phyloP scores from a whole-genome alignment of 2,329 filamentous ascomycete species.

The Boeremia exigua region DNA sequence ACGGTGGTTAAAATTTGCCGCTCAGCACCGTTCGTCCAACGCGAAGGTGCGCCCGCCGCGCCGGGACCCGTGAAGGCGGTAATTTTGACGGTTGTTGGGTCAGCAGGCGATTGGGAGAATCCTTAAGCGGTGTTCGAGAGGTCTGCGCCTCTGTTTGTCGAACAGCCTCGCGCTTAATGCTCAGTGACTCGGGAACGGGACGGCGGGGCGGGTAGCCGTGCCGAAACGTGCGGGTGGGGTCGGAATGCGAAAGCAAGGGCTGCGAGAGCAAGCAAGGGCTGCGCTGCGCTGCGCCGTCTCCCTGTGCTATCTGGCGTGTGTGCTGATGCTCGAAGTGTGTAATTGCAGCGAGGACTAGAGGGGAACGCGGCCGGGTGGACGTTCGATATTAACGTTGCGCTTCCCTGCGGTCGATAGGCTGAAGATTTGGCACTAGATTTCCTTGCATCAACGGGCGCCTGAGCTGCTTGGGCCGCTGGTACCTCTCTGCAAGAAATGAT shows the following conservation, averaged over 20 bases:
- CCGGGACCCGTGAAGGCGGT: conserved; percentile 27
- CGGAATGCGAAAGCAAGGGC: conserved; percentile 10
- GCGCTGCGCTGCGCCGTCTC: conserved; percentile 7
- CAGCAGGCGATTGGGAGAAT: not conserved
- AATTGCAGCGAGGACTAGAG: conserved; percentile 10
- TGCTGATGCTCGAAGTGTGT: conserved; percentile 7
- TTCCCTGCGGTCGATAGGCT: conserved; percentile 19
- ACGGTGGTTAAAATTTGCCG: conserved; percentile 28
- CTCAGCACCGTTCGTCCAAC: conserved; percentile 30
- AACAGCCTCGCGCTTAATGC: conserved; percentile 16
- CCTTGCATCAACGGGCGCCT: conserved; percentile 18
- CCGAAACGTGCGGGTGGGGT: conserved; percentile 15
- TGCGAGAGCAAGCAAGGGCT: not conserved
- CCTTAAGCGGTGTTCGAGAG: not conserved
- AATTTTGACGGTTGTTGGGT: conserved; percentile 38
- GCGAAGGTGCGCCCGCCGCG: conserved; percentile 35
- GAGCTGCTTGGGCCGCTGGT: conserved; percentile 16
- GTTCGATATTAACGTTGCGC: conserved; percentile 20
- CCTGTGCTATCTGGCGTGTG: conserved; percentile 4
- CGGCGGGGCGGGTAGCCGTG: conserved; percentile 6
- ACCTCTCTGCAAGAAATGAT: conserved; percentile 16
- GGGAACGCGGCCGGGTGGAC: conserved; percentile 10
- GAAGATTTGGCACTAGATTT: conserved; percentile 16
- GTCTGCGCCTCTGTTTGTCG: conserved; percentile 1
- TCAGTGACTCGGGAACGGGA: conserved; percentile 10